Evolutionary conservation across 2,329 filamentous ascomycete species (phyloP).

Genomic region (Pseudogymnoascus sp.): DNA sequence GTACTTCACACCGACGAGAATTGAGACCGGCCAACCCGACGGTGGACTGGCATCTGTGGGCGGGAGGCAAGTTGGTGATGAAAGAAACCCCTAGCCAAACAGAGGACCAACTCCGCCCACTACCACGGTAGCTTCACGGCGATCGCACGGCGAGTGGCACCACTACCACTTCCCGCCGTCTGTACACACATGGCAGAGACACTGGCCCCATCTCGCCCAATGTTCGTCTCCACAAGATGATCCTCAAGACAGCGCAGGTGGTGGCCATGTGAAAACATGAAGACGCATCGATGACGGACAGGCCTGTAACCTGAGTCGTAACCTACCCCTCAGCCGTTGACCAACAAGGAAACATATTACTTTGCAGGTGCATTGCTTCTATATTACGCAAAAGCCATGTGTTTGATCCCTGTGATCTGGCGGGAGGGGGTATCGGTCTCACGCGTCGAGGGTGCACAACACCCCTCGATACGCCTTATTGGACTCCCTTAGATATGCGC

Average conservation of each 20-base stretch:
- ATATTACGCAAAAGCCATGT: slow-evolving; percentile 1
- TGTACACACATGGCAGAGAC: neutral
- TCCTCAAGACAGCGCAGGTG: neutral
- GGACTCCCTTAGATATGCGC: neutral
- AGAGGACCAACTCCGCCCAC: neutral
- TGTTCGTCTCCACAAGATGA: neutral
- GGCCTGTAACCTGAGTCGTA: neutral
- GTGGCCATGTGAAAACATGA: neutral
- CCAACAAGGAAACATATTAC: neutral
- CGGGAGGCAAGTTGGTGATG: neutral
- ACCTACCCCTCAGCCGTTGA: neutral
- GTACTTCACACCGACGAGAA: neutral
- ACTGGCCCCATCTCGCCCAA: neutral
- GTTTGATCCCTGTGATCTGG: slow-evolving; percentile 1
- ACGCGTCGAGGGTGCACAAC: neutral
- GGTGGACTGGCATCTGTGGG: neutral
- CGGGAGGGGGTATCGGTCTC: neutral
- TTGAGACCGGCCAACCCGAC: neutral
- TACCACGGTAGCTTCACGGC: neutral
- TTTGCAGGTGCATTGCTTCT: neutral
- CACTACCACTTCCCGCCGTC: neutral
- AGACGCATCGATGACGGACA: neutral
- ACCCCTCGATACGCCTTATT: neutral
- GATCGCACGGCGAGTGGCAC: neutral
- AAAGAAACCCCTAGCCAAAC: neutral